Percentiles rank a stretch among this genome's conserved stretches.
Evolutionary conservation across 495 filamentous ascomycete genomes (phyloP).

Genomic region (Immersiella caudata): DNA sequence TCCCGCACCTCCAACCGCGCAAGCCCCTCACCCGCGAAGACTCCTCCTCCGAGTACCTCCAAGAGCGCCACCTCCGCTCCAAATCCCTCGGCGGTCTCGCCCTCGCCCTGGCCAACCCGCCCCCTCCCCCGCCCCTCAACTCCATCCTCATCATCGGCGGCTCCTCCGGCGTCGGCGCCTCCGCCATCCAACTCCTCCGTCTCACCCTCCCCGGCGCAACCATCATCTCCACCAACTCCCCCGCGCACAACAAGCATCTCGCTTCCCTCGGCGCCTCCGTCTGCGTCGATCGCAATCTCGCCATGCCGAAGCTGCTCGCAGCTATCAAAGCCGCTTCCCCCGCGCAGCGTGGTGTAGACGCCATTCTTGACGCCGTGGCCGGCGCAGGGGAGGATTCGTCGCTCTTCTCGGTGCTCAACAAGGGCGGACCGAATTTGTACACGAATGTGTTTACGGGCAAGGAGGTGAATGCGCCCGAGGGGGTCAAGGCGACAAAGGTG

Average conservation of each 20-base stretch:
- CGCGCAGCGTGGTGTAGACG: constrained; percentile 42
- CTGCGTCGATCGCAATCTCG: constrained; percentile 36
- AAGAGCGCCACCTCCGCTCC: background rate
- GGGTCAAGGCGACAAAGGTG: constrained; percentile 29
- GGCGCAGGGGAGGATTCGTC: constrained; percentile 23
- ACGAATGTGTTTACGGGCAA: constrained; percentile 39
- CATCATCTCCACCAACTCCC: constrained; percentile 47
- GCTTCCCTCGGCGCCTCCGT: constrained; percentile 38
- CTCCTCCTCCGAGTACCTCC: constrained; percentile 17
- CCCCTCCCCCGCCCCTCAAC: constrained; percentile 5
- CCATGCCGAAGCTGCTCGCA: constrained; percentile 19
- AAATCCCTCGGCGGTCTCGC: background rate
- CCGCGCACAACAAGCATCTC: constrained; percentile 35
- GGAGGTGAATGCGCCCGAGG: constrained; percentile 31
- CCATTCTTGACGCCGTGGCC: constrained; percentile 42
- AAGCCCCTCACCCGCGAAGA: constrained; percentile 7
- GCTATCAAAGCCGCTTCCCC: constrained; percentile 39
- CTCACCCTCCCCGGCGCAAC: constrained; percentile 34
- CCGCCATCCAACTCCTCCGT: constrained; percentile 48
- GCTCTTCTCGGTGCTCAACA: constrained; percentile 26
- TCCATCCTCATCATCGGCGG: constrained; percentile 50
- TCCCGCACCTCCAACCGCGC: constrained; percentile 36
- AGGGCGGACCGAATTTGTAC: constrained; percentile 41
- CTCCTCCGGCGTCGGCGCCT: constrained; percentile 45
- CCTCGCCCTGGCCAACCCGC: background rate